Evolutionary conservation across 805 yeast genomes (phyloP), one percentile per base, ranked within the genome.

Genomic region (Spathaspora gorwiae): DNA sequence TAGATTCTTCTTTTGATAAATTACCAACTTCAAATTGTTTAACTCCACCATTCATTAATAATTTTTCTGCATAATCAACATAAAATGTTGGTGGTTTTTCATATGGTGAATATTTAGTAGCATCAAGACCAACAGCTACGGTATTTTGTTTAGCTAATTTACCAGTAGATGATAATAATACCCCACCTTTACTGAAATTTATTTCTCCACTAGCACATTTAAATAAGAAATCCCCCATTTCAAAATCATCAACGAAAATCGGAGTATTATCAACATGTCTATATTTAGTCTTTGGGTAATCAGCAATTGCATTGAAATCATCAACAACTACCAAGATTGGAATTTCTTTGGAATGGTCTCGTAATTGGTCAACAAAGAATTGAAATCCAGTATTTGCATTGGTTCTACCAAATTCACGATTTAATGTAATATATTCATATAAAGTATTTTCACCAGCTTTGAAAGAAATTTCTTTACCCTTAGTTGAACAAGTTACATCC

Each of bases 271-370:
- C 68, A 1, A 74, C 62, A 56, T 82, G 76, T 54, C 78, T 75
- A 66, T 90, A 88, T 35, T 66, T 72, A 7, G 95, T 78, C 43
- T 64, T 63, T 6, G 85, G 73, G 29, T 65, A 56, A 34, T 81
- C 76, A 10, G 81, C 61, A 46, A 87, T 64, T 3, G 82, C 79
- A 47, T 87, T 81, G 57, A 88, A 74, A 57, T 86, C 82, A 61
- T 90, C 97, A 37, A 89, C 73, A 2, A 95, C 74, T 37, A 88
- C 70, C 42, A 78, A 68, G 8, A 84, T 83, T 5, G 92, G 90
- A 34, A 69, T 61, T 12, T 58, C 46, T 2, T 63, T 48, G 50
- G 86, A 87, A 33, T 55, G 56, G 12, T 74, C 59, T 42, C 58
- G 46, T 40, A 88, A 65, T 64, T 85, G 89, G 1, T 69, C 60